Base-by-base conservation (phyloP, 805 yeast species). In the Teunomyces tritomae region DNA sequence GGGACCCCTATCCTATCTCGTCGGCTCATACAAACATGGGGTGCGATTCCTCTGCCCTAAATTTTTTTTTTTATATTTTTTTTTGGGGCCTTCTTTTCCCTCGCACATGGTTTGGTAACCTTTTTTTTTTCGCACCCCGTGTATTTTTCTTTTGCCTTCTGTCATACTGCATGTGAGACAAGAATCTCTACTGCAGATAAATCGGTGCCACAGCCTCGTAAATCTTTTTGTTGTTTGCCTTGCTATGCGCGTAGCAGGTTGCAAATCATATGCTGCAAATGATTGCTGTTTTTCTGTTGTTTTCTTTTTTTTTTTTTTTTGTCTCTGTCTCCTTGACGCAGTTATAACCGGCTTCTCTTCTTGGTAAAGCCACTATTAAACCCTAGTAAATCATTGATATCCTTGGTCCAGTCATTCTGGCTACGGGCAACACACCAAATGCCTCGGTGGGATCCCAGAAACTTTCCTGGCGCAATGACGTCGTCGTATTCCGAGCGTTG, bases 331-430 rank as follows among this genome's bases (percentile, higher is more conserved):
- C 24, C 5, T 5, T 20, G 6, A 20, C 24, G 6, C 6, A 20
- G 6, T 20, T 20, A 39, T 14, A 26, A 10, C 42, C 30, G 17
- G 44, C 43, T 46, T 35, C 46, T 29, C 42, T 43, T 51, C 30
- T 77, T 76, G 57, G 85, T 84, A 63, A 91, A 91, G 46, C 89
- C 79, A 9, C 90, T 83, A 63, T 91, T 91, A 75, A 91, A 91
- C 1, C 97, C 97, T 39, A 91, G 67, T 49, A 91, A 74, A 56
- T 88, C 91, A 59, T 91, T 92, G 47, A 92, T 83, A 29, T 96
- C 96, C 49, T 79, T 79, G 1, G 91, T 90, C 98, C 98, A 92
- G 61, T 92, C 97, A 54, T 86, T 85, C 52, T 84, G 89, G 6
- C 85, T 77, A 50, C 83, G 78, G 0, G 96, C 88, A 3, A 92